Percentiles rank a stretch among this genome's conserved stretches.
Evolutionary conservation across 345 rosid genomes (phyloP).

Genomic region (Salix koriyanagi): DNA sequence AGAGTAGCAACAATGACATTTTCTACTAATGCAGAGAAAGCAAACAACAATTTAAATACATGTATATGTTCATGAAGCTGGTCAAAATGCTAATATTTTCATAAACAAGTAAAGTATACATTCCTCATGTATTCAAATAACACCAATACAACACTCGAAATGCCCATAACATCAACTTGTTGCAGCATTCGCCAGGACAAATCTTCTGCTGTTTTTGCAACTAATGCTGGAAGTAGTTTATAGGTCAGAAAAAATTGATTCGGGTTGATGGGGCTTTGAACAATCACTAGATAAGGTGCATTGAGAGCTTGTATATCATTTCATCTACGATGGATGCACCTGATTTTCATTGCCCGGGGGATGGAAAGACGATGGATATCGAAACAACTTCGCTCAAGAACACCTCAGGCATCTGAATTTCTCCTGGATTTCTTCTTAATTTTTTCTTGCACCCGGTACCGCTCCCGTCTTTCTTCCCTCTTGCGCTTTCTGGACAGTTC

Average conservation of each 20-base stretch:
- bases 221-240: not conserved
- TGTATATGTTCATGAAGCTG: too few relatives aligned
- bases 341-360: not conserved
- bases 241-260: not conserved
- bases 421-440: slow-evolving; percentile 48
- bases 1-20: too few relatives aligned
- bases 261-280: too few relatives aligned
- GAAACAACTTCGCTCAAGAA: not conserved
- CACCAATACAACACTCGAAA: not conserved
- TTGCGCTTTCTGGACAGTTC: slow-evolving; percentile 54
- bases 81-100: too few relatives aligned
- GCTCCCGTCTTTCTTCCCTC: slow-evolving; percentile 76
- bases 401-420: slow-evolving; percentile 22
- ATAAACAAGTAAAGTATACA: too few relatives aligned
- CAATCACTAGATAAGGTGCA: too few relatives aligned
- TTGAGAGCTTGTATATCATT: too few relatives aligned
- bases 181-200: not conserved
- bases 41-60: too few relatives aligned
- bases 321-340: too few relatives aligned
- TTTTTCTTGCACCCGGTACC: slow-evolving; percentile 65
- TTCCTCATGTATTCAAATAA: not conserved
- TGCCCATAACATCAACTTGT: not conserved
- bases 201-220: too few relatives aligned
- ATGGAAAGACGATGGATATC: not conserved
- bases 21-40: too few relatives aligned